Percentiles rank a stretch among this genome's conserved stretches.
Conservation (phyloP, 2,329 filamentous ascomycete species). For the Dothiorella sarmentorum region DNA sequence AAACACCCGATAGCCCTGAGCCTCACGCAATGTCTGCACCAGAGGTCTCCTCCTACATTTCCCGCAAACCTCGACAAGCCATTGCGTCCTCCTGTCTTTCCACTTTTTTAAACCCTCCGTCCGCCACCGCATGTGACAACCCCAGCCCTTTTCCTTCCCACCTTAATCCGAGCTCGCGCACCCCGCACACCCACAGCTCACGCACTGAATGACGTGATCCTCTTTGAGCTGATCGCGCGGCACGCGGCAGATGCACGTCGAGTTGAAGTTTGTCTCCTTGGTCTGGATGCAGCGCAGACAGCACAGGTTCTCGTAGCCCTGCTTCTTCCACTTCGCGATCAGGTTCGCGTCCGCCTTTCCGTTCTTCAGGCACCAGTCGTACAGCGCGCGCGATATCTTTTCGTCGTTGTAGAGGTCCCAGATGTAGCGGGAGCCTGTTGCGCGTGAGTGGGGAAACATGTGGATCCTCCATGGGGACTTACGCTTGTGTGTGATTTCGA, state of each 20-base stretch:
- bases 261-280: constrained; percentile 99
- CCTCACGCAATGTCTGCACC: too few relatives aligned
- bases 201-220: constrained; percentile 85
- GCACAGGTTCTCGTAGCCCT: constrained; percentile 97
- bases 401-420: constrained; percentile 98
- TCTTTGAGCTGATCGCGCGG: constrained; percentile 87
- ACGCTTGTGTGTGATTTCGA: constrained; percentile 93
- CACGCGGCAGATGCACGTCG: constrained; percentile 94
- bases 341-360: constrained; percentile 90
- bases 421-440: constrained; percentile 71
- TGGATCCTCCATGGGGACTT: constrained; percentile 40
- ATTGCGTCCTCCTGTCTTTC: too few relatives aligned
- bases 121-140: too few relatives aligned
- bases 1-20: too few relatives aligned
- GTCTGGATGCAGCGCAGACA: constrained; percentile 96
- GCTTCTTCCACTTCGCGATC: constrained; percentile 99
- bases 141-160: background rate
- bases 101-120: too few relatives aligned
- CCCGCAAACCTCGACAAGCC: too few relatives aligned
- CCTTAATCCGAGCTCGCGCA: constrained; percentile 52
- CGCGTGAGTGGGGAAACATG: background rate
- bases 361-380: constrained; percentile 97
- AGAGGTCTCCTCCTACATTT: too few relatives aligned
- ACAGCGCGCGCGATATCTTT: constrained; percentile 85
- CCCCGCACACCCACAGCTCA: constrained; percentile 89